phyloP scores from a whole-genome alignment of 1,139 yeast genomes.

The Petasospora fabianii region DNA sequence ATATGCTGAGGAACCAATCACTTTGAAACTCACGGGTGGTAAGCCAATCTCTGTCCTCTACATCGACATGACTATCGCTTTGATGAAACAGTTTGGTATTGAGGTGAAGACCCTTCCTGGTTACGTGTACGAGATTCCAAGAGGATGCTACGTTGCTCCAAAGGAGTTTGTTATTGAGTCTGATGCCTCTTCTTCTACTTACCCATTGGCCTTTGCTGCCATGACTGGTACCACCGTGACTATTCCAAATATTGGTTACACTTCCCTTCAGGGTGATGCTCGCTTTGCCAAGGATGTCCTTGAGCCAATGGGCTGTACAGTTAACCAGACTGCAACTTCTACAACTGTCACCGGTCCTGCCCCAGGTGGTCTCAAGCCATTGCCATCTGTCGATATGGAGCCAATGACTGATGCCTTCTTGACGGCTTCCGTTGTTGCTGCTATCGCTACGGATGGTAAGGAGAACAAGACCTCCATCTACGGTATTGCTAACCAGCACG shows the following conservation, averaged over 20 bases:
- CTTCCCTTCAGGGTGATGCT: constrained; percentile 96
- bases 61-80: constrained; percentile 93
- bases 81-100: constrained; percentile 92
- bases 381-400: constrained; percentile 88
- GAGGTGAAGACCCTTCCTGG: constrained; percentile 73
- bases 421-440: constrained; percentile 96
- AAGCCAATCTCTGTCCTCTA: constrained; percentile 94
- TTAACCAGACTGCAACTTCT: constrained; percentile 73
- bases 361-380: constrained; percentile 61
- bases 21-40: constrained; percentile 87
- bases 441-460: constrained; percentile 56
- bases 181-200: constrained; percentile 98
- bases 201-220: constrained; percentile 98
- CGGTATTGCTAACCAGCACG: constrained; percentile 98
- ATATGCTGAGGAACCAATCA: constrained; percentile 83
- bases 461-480: constrained; percentile 67
- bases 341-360: constrained; percentile 93
- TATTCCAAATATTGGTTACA: constrained; percentile 88
- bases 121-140: constrained; percentile 87
- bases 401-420: constrained; percentile 99
- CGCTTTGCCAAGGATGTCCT: constrained; percentile 92
- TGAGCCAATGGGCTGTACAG: constrained; percentile 92
- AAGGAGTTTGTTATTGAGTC: constrained; percentile 84
- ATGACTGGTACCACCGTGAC: constrained; percentile 91
- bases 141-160: constrained; percentile 78